A percentile compares a stretch with the other conserved stretches of the same genome.
Conservation (phyloP, 768 basidiomycete genomes). For the Solioccasus polychromus region DNA sequence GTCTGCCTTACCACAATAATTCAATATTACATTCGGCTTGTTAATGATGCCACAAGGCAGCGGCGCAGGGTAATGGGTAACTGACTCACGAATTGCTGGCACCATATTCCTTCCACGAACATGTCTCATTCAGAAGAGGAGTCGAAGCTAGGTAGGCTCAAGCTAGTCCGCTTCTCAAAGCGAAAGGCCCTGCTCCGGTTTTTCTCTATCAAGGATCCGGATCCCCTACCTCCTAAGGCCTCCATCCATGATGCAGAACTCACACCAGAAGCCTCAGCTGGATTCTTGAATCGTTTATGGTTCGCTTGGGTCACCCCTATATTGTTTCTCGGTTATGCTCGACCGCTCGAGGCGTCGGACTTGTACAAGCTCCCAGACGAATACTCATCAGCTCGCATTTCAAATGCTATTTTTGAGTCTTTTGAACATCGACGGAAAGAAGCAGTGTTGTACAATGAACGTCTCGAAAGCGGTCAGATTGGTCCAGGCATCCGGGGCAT, state of each 20-base stretch:
- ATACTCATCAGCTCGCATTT: constrained; percentile 57
- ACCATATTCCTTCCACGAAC: too few relatives aligned
- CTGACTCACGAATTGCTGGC: too few relatives aligned
- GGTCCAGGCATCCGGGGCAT: constrained; percentile 50
- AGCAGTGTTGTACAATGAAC: constrained; percentile 69
- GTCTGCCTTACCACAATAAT: too few relatives aligned
- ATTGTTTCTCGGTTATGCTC: constrained; percentile 69
- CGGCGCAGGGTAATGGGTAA: too few relatives aligned
- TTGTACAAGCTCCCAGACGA: constrained; percentile 73
- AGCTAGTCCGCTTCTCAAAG: neutral
- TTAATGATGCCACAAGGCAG: too few relatives aligned
- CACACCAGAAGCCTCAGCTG: constrained; percentile 67
- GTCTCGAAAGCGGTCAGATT: constrained; percentile 63
- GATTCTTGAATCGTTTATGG: constrained; percentile 54
- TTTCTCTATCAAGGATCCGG: constrained; percentile 9
- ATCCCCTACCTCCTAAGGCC: constrained; percentile 41
- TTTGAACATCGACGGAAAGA: constrained; percentile 55
- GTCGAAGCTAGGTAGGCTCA: neutral
- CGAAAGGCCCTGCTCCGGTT: constrained; percentile 3
- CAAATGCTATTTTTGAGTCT: constrained; percentile 58
- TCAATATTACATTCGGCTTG: too few relatives aligned
- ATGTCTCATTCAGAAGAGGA: constrained; percentile 8
- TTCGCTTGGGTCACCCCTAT: constrained; percentile 78
- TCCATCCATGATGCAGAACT: constrained; percentile 59
- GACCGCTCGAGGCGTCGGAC: constrained; percentile 78